Percentiles rank a stretch among this genome's conserved stretches.
These are phyloP conservation scores for Pestalotiopsis sp. DNA, from an alignment of 2,329 filamentous ascomycete species.

Conservation along the genomic window DNA sequence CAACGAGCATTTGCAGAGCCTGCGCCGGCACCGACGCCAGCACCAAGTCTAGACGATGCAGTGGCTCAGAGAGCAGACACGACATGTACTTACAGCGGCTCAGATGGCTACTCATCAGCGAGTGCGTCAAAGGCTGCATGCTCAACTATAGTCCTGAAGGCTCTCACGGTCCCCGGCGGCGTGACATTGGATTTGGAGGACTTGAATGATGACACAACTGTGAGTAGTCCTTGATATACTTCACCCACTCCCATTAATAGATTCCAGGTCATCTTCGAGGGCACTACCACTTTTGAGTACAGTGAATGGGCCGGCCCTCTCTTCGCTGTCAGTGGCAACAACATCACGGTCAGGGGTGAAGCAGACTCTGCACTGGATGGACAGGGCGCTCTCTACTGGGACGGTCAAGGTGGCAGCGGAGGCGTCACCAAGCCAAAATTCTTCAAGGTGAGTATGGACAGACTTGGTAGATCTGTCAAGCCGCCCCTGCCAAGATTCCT, in stretches of 20 bases:
- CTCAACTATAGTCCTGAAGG: conserved; percentile 3
- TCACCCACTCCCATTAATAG: not conserved
- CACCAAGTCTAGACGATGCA: conserved; percentile 1
- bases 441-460: conserved; percentile 2
- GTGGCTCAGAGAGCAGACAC: conserved; percentile 5
- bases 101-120: conserved; percentile 4
- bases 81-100: conserved; percentile 8
- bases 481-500: not conserved
- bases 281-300: conserved; percentile 36
- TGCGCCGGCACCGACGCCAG: conserved; percentile 8
- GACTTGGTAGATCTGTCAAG: not conserved
- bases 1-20: not conserved
- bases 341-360: conserved; percentile 41
- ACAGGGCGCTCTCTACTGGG: conserved; percentile 10
- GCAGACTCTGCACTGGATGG: conserved; percentile 26
- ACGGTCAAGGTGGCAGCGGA: conserved; percentile 4
- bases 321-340: conserved; percentile 48
- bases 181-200: conserved; percentile 3
- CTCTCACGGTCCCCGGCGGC: conserved; percentile 6
- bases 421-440: conserved; percentile 11
- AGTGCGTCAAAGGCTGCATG: conserved; percentile 3
- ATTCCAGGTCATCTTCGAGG: conserved; percentile 3
- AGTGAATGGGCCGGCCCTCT: conserved; percentile 53
- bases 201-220: conserved; percentile 7
- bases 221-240: not conserved